Percentiles rank a stretch among this genome's conserved stretches.
Conservation (phyloP, 805 yeast genomes). For the Zygosaccharomyces gambellarensis region DNA sequence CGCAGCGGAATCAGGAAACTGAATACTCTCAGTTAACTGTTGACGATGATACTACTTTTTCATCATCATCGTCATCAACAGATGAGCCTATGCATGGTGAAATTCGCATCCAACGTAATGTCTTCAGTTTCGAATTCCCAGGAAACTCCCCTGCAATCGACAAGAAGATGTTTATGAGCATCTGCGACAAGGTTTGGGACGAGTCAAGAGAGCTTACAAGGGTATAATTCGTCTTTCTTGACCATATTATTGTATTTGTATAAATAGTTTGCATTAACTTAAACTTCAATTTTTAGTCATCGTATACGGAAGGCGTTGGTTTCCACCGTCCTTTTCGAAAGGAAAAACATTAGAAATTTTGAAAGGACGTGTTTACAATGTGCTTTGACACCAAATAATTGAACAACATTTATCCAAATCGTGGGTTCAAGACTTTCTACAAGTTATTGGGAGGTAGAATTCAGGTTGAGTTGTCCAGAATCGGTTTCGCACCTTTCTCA, state of each 20-base stretch:
- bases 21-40: conserved; percentile 28
- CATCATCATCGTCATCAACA: conserved; percentile 15
- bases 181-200: conserved; percentile 35
- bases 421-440: neutral
- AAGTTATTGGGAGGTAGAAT: neutral
- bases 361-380: neutral
- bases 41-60: conserved; percentile 24
- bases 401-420: neutral
- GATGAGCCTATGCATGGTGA: conserved; percentile 23
- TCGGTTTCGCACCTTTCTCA: neutral
- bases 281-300: neutral
- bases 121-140: conserved; percentile 29
- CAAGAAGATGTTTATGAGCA: conserved; percentile 32
- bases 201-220: conserved; percentile 18
- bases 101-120: conserved; percentile 23
- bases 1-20: conserved; percentile 12
- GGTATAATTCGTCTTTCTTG: neutral
- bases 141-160: conserved; percentile 19
- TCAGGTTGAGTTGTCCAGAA: neutral
- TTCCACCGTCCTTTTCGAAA: neutral
- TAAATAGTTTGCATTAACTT: neutral
- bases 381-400: neutral
- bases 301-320: neutral
- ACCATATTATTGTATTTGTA: neutral
- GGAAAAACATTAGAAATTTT: neutral